Percentiles rank a stretch among this genome's conserved stretches.
Conservation (phyloP, 2,329 filamentous ascomycete species). For the Arthrobotrys entomopaga region DNA sequence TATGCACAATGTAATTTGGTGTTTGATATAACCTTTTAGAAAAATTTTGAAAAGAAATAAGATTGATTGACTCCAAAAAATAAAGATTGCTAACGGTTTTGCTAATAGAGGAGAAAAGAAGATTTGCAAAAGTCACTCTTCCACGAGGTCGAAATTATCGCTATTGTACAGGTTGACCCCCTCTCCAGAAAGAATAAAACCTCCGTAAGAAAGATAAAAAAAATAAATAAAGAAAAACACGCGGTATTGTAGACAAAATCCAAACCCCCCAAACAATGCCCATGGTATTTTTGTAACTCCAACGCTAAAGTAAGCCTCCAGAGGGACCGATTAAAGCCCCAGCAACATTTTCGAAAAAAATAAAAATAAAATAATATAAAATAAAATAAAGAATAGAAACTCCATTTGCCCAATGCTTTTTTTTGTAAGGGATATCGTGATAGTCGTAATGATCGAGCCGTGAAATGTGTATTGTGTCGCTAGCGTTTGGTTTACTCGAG, state of each 20-base stretch:
- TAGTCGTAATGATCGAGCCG: slow-evolving; percentile 16
- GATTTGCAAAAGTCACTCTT: slow-evolving; percentile 1
- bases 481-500: slow-evolving; percentile 20
- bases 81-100: neutral
- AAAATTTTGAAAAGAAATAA: neutral
- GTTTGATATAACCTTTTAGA: neutral
- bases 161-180: slow-evolving; percentile 41
- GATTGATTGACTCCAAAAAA: neutral
- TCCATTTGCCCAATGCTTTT: slow-evolving; percentile 53
- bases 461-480: neutral
- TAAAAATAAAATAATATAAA: slow-evolving; percentile 1
- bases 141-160: slow-evolving; percentile 8
- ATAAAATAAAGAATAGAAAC: slow-evolving; percentile 18
- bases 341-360: slow-evolving; percentile 1
- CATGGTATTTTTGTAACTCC: slow-evolving; percentile 55
- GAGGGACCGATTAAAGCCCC: neutral
- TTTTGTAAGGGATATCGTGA: slow-evolving; percentile 42
- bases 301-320: slow-evolving; percentile 43
- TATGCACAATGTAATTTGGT: no score
- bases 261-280: slow-evolving; percentile 46
- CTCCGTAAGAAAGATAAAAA: no score
- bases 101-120: neutral
- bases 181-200: slow-evolving; percentile 24
- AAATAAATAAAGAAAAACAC: no score
- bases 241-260: slow-evolving; percentile 16